phyloP scores from a whole-genome alignment of 148 eudicot species.

The Persicaria tinctoria region DNA sequence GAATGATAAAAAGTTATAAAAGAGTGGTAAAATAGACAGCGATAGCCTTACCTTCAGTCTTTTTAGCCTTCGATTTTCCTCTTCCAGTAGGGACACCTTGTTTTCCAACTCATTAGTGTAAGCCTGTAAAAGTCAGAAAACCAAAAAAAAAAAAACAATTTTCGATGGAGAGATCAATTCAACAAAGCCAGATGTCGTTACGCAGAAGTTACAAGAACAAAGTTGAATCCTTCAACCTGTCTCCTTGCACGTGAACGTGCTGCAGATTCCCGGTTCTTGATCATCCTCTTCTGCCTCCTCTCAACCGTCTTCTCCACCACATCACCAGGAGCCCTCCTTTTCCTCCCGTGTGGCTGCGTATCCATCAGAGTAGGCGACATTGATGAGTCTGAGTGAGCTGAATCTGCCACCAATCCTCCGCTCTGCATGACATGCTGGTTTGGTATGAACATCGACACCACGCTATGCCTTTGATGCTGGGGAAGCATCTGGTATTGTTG shows the following conservation, averaged over 20 bases:
- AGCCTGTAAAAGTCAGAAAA: slow-evolving; percentile 44
- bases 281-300: slow-evolving; percentile 97
- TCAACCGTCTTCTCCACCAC: slow-evolving; percentile 83
- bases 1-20: too few species aligned
- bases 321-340: slow-evolving; percentile 62
- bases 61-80: slow-evolving; percentile 82
- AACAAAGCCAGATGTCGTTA: neutral
- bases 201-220: neutral
- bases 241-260: slow-evolving; percentile 96
- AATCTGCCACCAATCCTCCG: slow-evolving; percentile 45
- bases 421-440: slow-evolving; percentile 24
- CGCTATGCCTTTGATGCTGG: slow-evolving; percentile 35
- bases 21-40: neutral
- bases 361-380: slow-evolving; percentile 63
- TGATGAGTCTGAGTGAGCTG: slow-evolving; percentile 24
- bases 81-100: slow-evolving; percentile 84
- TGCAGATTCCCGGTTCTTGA: slow-evolving; percentile 93
- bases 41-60: slow-evolving; percentile 46
- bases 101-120: slow-evolving; percentile 93
- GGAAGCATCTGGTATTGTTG: slow-evolving; percentile 13
- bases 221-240: slow-evolving; percentile 42
- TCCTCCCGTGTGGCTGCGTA: slow-evolving; percentile 63
- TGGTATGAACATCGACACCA: slow-evolving; percentile 54
- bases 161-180: slow-evolving; percentile 1
- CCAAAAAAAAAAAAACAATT: slow-evolving; percentile 14